Percentiles rank a stretch among this genome's conserved stretches.
Conservation (phyloP, 2,329 filamentous ascomycete species). For the Botryotinia narcissicola region DNA sequence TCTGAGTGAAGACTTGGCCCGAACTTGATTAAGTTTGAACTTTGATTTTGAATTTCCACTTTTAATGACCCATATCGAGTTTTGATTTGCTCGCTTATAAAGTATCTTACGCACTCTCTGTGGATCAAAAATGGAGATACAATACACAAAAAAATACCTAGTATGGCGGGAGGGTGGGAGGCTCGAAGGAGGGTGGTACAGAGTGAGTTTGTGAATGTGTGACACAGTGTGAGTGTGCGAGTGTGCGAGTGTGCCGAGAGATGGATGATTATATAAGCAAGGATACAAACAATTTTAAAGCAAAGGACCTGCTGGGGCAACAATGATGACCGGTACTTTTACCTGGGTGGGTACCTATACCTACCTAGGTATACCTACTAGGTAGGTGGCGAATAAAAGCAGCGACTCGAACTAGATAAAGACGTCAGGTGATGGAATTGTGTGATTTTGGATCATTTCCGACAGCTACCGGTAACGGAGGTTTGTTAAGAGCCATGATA, state of each 20-base stretch:
- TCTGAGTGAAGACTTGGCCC: background rate
- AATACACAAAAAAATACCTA: background rate
- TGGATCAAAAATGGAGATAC: background rate
- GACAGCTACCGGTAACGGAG: background rate
- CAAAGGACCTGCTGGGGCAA: too few relatives aligned
- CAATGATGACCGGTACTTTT: too few relatives aligned
- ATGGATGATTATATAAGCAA: background rate
- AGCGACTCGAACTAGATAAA: background rate
- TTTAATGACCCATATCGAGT: accelerated
- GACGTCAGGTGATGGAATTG: background rate
- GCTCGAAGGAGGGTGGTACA: too few relatives aligned
- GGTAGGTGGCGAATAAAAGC: background rate
- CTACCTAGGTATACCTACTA: too few relatives aligned
- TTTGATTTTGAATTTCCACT: background rate
- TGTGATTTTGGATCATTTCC: background rate
- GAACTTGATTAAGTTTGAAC: background rate
- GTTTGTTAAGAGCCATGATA: background rate
- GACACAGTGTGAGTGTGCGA: background rate
- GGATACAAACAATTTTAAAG: too few relatives aligned
- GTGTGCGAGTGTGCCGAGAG: background rate
- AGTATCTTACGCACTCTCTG: background rate
- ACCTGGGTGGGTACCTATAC: too few relatives aligned
- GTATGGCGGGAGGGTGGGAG: too few relatives aligned
- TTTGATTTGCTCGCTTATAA: background rate
- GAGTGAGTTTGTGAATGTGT: too few relatives aligned